Percentiles rank a stretch among this genome's conserved stretches.
Evolutionary conservation across 768 basidiomycete genomes (phyloP).

Genomic region (Lactarius evosmus): DNA sequence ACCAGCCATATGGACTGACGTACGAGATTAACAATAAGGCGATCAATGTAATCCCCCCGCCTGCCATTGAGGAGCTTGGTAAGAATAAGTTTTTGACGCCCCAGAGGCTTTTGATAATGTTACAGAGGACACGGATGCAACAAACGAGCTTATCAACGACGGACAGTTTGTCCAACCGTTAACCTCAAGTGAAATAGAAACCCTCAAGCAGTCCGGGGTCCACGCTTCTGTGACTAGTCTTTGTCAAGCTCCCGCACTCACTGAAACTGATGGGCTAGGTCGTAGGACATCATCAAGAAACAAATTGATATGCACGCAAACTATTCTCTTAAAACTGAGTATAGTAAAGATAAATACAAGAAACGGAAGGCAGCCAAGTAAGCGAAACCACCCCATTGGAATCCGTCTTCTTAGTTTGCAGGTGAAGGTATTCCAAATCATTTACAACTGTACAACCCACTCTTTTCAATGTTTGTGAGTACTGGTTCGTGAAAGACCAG

Average conservation of each 20-base stretch:
- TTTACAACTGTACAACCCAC: constrained; percentile 90
- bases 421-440: constrained; percentile 72
- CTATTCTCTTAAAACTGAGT: constrained; percentile 93
- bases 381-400: constrained; percentile 29
- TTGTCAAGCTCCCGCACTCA: constrained; percentile 5
- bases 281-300: constrained; percentile 88
- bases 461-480: constrained; percentile 80
- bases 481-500: constrained; percentile 85
- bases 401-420: constrained; percentile 16
- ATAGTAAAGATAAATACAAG: constrained; percentile 97
- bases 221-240: constrained; percentile 62
- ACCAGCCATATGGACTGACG: constrained; percentile 81
- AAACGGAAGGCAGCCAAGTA: constrained; percentile 97
- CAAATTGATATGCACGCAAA: constrained; percentile 93
- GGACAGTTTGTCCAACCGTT: constrained; percentile 80
- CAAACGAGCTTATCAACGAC: constrained; percentile 94
- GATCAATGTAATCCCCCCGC: constrained; percentile 58
- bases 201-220: constrained; percentile 75
- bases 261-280: constrained; percentile 16
- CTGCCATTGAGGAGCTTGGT: constrained; percentile 79
- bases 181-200: constrained; percentile 78
- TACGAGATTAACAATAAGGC: constrained; percentile 81
- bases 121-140: constrained; percentile 93
- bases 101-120: constrained; percentile 7
- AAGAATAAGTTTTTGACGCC: constrained; percentile 31